Evolutionary conservation across 495 filamentous ascomycete species (phyloP).

Genomic region (Xylaria bambusicola): DNA sequence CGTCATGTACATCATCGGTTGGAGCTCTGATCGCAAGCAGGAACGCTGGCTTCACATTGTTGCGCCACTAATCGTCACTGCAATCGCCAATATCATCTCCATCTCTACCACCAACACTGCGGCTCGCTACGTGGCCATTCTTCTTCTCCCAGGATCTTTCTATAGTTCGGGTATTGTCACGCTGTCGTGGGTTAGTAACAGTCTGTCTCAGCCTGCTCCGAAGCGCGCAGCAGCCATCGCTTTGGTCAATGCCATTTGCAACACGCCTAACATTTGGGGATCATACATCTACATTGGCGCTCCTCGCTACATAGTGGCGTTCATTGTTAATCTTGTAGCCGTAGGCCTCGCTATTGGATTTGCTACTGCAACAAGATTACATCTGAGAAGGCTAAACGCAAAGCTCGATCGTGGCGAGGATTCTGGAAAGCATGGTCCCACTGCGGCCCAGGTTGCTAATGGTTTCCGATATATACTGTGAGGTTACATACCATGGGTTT

Average conservation of each 20-base stretch:
- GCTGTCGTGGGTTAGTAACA: constrained; percentile 24
- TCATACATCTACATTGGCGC: constrained; percentile 40
- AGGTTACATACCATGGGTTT: too few species aligned
- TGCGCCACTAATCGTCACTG: constrained; percentile 16
- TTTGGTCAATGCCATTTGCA: constrained; percentile 30
- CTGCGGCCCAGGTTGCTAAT: constrained; percentile 24
- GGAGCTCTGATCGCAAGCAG: constrained; percentile 25
- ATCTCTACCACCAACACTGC: constrained; percentile 18
- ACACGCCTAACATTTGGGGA: constrained; percentile 44
- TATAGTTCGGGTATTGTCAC: constrained; percentile 20
- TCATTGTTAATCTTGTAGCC: constrained; percentile 32
- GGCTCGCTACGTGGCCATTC: constrained; percentile 25
- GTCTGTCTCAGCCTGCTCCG: constrained; percentile 17
- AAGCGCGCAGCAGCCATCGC: constrained; percentile 28
- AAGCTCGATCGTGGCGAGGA: constrained; percentile 36
- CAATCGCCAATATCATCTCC: constrained; percentile 26
- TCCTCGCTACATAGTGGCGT: constrained; percentile 42
- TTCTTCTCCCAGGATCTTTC: constrained; percentile 24
- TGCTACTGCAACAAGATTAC: constrained; percentile 35
- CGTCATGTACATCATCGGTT: constrained; percentile 19
- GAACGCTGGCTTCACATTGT: constrained; percentile 23
- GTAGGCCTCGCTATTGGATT: constrained; percentile 38
- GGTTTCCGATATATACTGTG: constrained; percentile 18
- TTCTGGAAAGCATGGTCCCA: constrained; percentile 26
- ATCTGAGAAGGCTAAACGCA: constrained; percentile 37